phyloP scores from a whole-genome alignment of 768 basidiomycete species.

The Russula brevipes region DNA sequence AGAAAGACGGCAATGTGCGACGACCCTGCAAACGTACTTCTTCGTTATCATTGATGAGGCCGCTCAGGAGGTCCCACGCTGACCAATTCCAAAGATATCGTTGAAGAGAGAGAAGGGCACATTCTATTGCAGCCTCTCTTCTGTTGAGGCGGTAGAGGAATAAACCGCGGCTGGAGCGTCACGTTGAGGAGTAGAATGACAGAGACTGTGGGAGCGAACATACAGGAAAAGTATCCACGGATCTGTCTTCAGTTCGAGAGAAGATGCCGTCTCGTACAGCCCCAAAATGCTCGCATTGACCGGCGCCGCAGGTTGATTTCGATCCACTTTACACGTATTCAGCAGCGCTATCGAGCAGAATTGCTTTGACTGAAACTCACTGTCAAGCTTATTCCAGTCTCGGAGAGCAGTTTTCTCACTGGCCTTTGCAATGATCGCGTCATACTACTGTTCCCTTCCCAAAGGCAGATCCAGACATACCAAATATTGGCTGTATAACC shows the following conservation, averaged over 20 bases:
- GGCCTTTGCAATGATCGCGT: slow-evolving; percentile 43
- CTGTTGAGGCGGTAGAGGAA: slow-evolving; percentile 75
- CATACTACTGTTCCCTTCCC: slow-evolving; percentile 9
- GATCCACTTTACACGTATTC: slow-evolving; percentile 48
- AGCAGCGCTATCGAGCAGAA: not conserved
- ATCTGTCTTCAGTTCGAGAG: slow-evolving; percentile 52
- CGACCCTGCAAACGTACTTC: slow-evolving; percentile 13
- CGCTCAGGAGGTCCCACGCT: slow-evolving; percentile 19
- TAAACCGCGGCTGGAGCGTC: slow-evolving; percentile 61
- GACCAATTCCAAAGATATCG: slow-evolving; percentile 27
- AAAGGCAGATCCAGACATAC: slow-evolving; percentile 45
- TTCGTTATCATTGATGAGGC: slow-evolving; percentile 24
- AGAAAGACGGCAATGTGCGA: not conserved
- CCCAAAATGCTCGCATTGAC: slow-evolving; percentile 53
- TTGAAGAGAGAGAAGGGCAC: slow-evolving; percentile 53
- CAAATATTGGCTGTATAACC: slow-evolving; percentile 76
- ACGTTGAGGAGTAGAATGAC: slow-evolving; percentile 8
- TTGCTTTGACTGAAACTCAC: slow-evolving; percentile 37
- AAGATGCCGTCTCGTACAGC: slow-evolving; percentile 46
- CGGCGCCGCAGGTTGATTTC: slow-evolving; percentile 62
- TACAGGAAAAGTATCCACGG: slow-evolving; percentile 85
- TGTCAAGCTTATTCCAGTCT: slow-evolving; percentile 80
- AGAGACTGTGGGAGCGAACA: not conserved
- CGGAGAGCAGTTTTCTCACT: slow-evolving; percentile 78
- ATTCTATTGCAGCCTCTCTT: slow-evolving; percentile 83